phyloP scores from a whole-genome alignment of 345 rosid genomes.

The Pseudoturritis turrita region DNA sequence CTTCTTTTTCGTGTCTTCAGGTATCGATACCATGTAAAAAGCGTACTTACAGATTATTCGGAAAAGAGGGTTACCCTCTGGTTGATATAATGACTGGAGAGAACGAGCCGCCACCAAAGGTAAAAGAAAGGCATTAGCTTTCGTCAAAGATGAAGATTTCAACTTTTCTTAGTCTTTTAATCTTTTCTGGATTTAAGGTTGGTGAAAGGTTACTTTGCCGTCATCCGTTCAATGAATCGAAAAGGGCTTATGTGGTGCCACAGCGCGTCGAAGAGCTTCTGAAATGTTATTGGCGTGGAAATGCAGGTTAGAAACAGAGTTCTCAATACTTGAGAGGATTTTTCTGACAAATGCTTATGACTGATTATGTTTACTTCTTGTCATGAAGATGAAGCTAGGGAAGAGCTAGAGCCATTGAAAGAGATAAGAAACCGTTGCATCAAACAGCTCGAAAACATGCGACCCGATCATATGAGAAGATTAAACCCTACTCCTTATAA shows the following conservation, averaged over 20 bases:
- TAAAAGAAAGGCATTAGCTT: slow-evolving; percentile 5
- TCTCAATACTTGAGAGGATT: not conserved
- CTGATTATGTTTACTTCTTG: not conserved
- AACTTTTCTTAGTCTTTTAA: not conserved
- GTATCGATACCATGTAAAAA: slow-evolving; percentile 97
- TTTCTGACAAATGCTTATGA: not conserved
- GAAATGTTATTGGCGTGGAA: slow-evolving; percentile 90
- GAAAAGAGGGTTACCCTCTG: slow-evolving; percentile 89
- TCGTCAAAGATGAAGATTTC: not conserved
- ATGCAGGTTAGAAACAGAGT: slow-evolving; percentile 46
- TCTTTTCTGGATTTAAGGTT: slow-evolving; percentile 39
- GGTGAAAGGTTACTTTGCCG: slow-evolving; percentile 91
- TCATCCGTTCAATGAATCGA: slow-evolving; percentile 94
- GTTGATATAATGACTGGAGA: slow-evolving; percentile 95
- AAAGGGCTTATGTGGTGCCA: slow-evolving; percentile 93
- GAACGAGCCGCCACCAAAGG: slow-evolving; percentile 86
- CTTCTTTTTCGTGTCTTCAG: slow-evolving; percentile 28
- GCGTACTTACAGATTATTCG: slow-evolving; percentile 65
- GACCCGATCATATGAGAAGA: slow-evolving; percentile 90
- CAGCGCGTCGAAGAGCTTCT: slow-evolving; percentile 85
- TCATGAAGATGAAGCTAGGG: slow-evolving; percentile 51
- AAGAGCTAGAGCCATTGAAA: slow-evolving; percentile 63
- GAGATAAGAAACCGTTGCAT: slow-evolving; percentile 74
- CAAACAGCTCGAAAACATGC: slow-evolving; percentile 79
- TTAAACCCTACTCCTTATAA: slow-evolving; percentile 94